Base-by-base conservation (phyloP, 768 basidiomycete genomes). In the Boletus eberwhitei region DNA sequence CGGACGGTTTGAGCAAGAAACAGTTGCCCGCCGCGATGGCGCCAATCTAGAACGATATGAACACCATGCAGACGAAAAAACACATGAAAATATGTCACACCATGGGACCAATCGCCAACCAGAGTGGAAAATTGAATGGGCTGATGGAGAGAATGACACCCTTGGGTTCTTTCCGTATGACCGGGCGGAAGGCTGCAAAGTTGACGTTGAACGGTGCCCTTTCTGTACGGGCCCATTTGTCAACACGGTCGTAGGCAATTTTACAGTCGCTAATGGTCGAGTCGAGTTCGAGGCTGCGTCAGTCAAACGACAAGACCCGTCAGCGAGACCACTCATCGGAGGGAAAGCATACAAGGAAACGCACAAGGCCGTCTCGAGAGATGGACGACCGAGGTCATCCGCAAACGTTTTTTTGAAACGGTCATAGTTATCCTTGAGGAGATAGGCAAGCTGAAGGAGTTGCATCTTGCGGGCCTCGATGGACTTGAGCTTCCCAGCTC, bases 1-100 rank as follows among this genome's bases (percentile, higher is more conserved):
- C 93, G 1, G 92, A 87, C 1, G 89, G 88, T 67, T 94, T 94
- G 48, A 93, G 43, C 5, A 87, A 71, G 4, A 80, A 82, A 0
- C 87, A 75, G 61, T 85, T 86, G 7, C 93, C 93, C 3, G 90
- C 88, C 0, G 90, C 86, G 38, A 95, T 80, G 1, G 92, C 92
- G 8, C 86, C 86, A 42, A 78, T 77, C 73, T 71, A 22, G 38
- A 73, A 77, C 57, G 32, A 50, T 40, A 42, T 41, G 26, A 49
- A 17, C 5, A 3, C 5, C 2, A n/a, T 36, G 47, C 40, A 29
- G 1, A 36, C 1, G 22, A 36, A 29, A 34, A 36, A 29, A 34
- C 5, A 22, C 1, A 8, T 22, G 13, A 35, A 50, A 34, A 16
- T 4, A 2, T 0, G 24, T 16, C 79, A 21, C 54, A 87, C 86